Conservation (phyloP, 2,329 filamentous ascomycete species). For the Ophiocordyceps polyrhachis-furcata region DNA sequence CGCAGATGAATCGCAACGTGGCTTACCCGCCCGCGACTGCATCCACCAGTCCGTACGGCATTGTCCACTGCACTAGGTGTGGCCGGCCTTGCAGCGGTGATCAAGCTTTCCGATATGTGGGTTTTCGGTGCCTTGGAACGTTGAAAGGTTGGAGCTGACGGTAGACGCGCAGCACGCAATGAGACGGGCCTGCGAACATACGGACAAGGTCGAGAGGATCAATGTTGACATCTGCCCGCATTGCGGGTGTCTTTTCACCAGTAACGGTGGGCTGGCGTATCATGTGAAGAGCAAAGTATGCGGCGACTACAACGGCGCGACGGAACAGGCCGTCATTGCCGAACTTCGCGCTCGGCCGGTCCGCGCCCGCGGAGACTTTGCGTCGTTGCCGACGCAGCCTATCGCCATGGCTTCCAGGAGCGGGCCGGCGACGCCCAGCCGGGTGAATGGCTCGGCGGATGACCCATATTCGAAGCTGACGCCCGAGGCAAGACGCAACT, state of each 20-base stretch:
- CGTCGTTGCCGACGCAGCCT: background rate
- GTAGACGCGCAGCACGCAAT: slow-evolving; percentile 8
- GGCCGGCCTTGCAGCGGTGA: slow-evolving; percentile 16
- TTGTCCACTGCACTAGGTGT: slow-evolving; percentile 13
- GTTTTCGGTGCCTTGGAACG: slow-evolving; percentile 2
- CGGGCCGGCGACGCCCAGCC: background rate
- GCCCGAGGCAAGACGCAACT: slow-evolving; percentile 6
- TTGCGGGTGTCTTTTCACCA: slow-evolving; percentile 26
- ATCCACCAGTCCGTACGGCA: background rate
- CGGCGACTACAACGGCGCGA: slow-evolving; percentile 16
- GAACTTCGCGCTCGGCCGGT: background rate
- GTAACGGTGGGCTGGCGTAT: slow-evolving; percentile 22
- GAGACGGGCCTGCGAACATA: slow-evolving; percentile 9
- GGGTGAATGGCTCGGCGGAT: slow-evolving; percentile 2
- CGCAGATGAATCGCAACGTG: background rate
- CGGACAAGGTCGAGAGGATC: slow-evolving; percentile 3
- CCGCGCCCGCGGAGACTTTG: background rate
- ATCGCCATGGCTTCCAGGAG: background rate
- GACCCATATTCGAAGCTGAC: slow-evolving; percentile 28
- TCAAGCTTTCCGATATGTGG: slow-evolving; percentile 14
- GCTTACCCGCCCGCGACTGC: background rate
- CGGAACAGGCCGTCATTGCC: background rate
- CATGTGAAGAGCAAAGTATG: slow-evolving; percentile 27
- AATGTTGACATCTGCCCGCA: slow-evolving; percentile 21
- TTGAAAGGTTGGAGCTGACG: slow-evolving; percentile 2